Percentiles rank a stretch among this genome's conserved stretches.
Conservation (phyloP, 1,284 basidiomycete species). For the Sphaerobolus stellatus region DNA sequence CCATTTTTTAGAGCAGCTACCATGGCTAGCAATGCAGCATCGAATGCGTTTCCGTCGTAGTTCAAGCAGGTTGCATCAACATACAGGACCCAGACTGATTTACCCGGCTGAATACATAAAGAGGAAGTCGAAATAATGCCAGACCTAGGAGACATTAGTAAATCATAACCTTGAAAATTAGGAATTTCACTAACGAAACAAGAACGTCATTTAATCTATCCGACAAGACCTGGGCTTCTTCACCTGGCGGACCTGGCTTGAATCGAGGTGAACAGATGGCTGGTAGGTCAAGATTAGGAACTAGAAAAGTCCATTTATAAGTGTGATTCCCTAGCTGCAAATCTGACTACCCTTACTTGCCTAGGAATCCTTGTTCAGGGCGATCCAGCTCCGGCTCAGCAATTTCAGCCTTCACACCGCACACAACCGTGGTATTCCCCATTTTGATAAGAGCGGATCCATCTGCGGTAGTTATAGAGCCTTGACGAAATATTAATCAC, state of each 20-base stretch:
- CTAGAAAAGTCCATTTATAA: constrained; percentile 39
- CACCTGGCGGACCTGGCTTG: constrained; percentile 90
- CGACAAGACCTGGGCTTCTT: constrained; percentile 88
- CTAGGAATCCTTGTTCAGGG: constrained; percentile 78
- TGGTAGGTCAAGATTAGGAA: constrained; percentile 88
- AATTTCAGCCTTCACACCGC: constrained; percentile 93
- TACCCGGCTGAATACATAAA: constrained; percentile 78
- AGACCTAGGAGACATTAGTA: constrained; percentile 48
- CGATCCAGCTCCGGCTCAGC: constrained; percentile 80
- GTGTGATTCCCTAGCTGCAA: background rate
- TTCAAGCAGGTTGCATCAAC: constrained; percentile 94
- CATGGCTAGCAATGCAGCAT: constrained; percentile 86
- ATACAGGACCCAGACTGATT: constrained; percentile 89
- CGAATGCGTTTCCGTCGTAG: constrained; percentile 94
- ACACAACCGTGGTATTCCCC: constrained; percentile 88
- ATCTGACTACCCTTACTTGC: constrained; percentile 42
- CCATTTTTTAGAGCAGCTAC: constrained; percentile 84
- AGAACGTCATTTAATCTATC: constrained; percentile 78
- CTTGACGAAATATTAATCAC: constrained; percentile 33
- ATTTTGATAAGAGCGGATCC: constrained; percentile 88
- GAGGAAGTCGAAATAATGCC: constrained; percentile 62
- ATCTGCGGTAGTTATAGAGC: constrained; percentile 87
- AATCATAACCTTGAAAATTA: background rate
- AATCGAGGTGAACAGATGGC: constrained; percentile 91
- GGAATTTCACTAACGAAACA: constrained; percentile 52